Conservation (phyloP, 2,329 filamentous ascomycete species). For the Arthroderma uncinatum region DNA sequence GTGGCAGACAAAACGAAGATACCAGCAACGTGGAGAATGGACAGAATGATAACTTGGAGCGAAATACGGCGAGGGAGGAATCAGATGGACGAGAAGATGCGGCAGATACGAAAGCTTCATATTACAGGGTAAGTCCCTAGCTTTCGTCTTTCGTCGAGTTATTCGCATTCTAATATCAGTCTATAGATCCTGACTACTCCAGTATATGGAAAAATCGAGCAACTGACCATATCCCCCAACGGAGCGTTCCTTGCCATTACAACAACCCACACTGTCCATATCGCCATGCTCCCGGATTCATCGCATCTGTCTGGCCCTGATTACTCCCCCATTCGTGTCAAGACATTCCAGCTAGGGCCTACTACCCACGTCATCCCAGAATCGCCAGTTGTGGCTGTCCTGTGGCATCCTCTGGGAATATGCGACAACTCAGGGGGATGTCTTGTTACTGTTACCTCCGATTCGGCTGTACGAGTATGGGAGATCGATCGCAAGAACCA, state of each 20-base stretch:
- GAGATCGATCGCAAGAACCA: constrained; percentile 74
- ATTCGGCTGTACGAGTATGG: constrained; percentile 83
- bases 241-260: constrained; percentile 73
- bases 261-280: constrained; percentile 77
- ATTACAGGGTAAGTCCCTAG: constrained; percentile 37
- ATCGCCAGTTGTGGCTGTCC: constrained; percentile 62
- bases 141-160: not conserved
- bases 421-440: constrained; percentile 53
- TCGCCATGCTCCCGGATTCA: constrained; percentile 72
- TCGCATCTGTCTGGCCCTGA: constrained; percentile 63
- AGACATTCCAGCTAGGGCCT: constrained; percentile 82
- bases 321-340: constrained; percentile 59
- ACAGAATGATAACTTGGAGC: not conserved
- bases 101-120: not conserved
- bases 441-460: constrained; percentile 76
- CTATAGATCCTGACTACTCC: constrained; percentile 61
- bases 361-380: constrained; percentile 84
- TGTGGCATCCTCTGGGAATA: constrained; percentile 90
- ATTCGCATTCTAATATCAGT: constrained; percentile 5
- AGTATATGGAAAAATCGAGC: constrained; percentile 69
- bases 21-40: not conserved
- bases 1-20: not conserved
- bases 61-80: not conserved
- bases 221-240: constrained; percentile 73
- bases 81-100: not conserved